These are phyloP conservation scores for Gryganskiella cystojenkinii DNA, from an alignment of 192 early-diverging fungal species.

Conservation along the genomic window DNA sequence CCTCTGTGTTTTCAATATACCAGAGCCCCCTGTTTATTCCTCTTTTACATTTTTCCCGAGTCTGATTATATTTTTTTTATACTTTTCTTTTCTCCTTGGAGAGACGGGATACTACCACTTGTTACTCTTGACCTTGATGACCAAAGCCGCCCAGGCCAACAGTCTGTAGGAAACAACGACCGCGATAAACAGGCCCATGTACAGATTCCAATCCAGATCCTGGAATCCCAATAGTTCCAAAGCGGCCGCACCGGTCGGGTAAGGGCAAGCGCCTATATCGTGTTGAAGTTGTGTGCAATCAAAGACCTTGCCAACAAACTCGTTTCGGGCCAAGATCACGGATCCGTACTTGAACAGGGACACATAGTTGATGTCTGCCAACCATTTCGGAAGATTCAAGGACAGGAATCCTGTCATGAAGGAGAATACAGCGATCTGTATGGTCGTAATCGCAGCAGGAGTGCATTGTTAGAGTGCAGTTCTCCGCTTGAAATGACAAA, in stretches of 20 bases:
- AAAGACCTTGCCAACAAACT: constrained; percentile 35
- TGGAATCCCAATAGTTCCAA: constrained; percentile 19
- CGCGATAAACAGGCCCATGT: constrained; percentile 40
- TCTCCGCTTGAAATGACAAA: not conserved
- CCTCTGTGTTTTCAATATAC: too few relatives aligned
- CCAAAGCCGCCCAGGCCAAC: constrained; percentile 21
- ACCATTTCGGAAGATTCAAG: constrained; percentile 31
- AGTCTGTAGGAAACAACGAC: constrained; percentile 35
- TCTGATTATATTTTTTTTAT: too few relatives aligned
- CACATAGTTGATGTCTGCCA: constrained; percentile 35
- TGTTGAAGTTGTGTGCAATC: constrained; percentile 27
- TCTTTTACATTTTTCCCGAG: too few relatives aligned
- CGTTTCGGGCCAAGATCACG: constrained; percentile 36
- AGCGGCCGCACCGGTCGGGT: constrained; percentile 21
- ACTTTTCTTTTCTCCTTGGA: too few relatives aligned
- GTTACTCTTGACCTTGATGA: constrained; percentile 37
- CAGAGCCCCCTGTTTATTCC: too few relatives aligned
- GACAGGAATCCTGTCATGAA: constrained; percentile 55
- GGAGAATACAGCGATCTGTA: constrained; percentile 47
- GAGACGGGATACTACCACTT: constrained; percentile 18
- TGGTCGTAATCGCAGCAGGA: too few relatives aligned
- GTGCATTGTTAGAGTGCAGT: too few relatives aligned
- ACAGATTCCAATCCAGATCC: constrained; percentile 37
- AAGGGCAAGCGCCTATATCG: constrained; percentile 24
- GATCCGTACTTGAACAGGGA: constrained; percentile 48